These are phyloP conservation scores for Debaryomyces singareniensis DNA, from an alignment of 1,139 yeast genomes.

Conservation along the genomic window DNA sequence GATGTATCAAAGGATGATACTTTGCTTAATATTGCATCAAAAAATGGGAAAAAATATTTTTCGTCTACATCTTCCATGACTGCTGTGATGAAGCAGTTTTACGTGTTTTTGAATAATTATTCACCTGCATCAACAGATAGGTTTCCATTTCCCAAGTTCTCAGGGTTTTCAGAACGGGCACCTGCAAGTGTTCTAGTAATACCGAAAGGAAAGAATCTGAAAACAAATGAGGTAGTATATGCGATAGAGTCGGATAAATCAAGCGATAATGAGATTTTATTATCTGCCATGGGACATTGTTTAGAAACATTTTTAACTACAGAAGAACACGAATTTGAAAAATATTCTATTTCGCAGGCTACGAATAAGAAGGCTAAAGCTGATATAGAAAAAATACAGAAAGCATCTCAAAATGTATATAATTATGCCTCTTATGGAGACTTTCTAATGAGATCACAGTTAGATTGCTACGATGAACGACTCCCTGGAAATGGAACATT, in stretches of 20 bases:
- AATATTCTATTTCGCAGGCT: conserved; percentile 15
- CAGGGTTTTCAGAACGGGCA: conserved; percentile 21
- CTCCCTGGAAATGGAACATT: conserved; percentile 90
- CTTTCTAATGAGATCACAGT: conserved; percentile 81
- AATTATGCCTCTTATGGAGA: conserved; percentile 68
- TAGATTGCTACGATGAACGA: conserved; percentile 72
- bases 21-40: conserved; percentile 44
- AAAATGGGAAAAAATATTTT: conserved; percentile 40
- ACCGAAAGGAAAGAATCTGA: conserved; percentile 23
- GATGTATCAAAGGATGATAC: conserved; percentile 61
- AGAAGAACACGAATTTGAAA: conserved; percentile 41
- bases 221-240: conserved; percentile 31
- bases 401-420: conserved; percentile 35
- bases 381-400: conserved; percentile 7
- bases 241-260: conserved; percentile 72
- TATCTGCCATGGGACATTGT: conserved; percentile 75
- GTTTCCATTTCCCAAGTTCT: conserved; percentile 31
- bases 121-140: conserved; percentile 14
- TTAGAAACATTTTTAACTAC: conserved; percentile 70
- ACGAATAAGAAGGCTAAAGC: conserved; percentile 2
- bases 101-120: conserved; percentile 59
- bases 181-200: conserved; percentile 40
- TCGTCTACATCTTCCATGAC: conserved; percentile 93
- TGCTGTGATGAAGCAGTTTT: conserved; percentile 64
- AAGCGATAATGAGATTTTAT: conserved; percentile 59